These are phyloP conservation scores for Cercospora sp. DNA, from an alignment of 2,329 filamentous ascomycete species.

Conservation along the genomic window DNA sequence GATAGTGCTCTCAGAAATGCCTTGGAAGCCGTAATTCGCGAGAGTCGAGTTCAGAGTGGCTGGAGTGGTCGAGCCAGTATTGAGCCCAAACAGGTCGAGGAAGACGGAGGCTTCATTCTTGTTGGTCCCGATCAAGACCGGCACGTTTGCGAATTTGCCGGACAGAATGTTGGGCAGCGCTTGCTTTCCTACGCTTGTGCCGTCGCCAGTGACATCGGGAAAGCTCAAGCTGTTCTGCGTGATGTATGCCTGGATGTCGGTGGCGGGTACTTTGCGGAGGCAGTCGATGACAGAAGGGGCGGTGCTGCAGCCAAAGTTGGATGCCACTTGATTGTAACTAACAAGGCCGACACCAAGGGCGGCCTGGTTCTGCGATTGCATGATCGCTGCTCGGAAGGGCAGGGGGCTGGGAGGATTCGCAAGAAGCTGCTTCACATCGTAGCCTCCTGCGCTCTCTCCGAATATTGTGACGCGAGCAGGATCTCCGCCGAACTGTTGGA, in stretches of 20 bases:
- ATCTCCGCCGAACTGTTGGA: constrained; percentile 56
- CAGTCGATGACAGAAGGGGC: constrained; percentile 13
- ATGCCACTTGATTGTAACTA: constrained; percentile 19
- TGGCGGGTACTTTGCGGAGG: constrained; percentile 17
- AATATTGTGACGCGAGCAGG: constrained; percentile 43
- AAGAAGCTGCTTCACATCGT: constrained; percentile 21
- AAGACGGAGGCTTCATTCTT: constrained; percentile 33
- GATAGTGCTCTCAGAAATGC: not conserved
- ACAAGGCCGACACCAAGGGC: constrained; percentile 10
- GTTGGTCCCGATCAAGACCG: constrained; percentile 32
- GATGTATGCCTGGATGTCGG: constrained; percentile 19
- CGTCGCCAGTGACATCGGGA: constrained; percentile 18
- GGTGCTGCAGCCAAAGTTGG: constrained; percentile 21
- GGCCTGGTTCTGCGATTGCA: constrained; percentile 19
- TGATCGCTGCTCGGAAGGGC: constrained; percentile 28
- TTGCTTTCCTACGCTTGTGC: constrained; percentile 19
- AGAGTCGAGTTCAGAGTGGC: constrained; percentile 20
- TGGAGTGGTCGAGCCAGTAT: constrained; percentile 10
- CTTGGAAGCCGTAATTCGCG: constrained; percentile 18
- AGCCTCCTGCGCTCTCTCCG: constrained; percentile 27
- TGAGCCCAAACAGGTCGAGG: constrained; percentile 25
- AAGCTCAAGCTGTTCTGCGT: constrained; percentile 27
- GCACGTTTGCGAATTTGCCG: constrained; percentile 26
- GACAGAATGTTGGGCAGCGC: constrained; percentile 16
- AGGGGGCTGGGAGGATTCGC: constrained; percentile 24